These are phyloP conservation scores for Acidomyces sp. DNA, from an alignment of 495 filamentous ascomycete species.

Conservation along the genomic window DNA sequence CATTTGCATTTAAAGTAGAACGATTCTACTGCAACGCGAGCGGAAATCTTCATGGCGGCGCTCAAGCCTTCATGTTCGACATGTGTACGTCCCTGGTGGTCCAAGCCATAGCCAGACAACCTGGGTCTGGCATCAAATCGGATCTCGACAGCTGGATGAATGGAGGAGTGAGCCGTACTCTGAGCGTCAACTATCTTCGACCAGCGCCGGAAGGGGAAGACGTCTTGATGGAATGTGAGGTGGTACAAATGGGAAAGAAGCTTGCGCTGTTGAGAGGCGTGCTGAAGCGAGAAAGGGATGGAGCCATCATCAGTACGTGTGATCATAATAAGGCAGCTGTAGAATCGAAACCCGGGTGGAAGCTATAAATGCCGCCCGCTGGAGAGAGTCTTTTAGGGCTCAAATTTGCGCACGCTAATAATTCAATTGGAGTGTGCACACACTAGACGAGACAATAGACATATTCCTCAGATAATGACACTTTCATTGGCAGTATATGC, in stretches of 20 bases:
- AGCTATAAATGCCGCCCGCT: too few relatives aligned
- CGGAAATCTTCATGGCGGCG: slow-evolving; percentile 26
- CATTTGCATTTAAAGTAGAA: slow-evolving; percentile 23
- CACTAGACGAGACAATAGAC: too few relatives aligned
- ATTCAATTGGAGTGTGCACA: too few relatives aligned
- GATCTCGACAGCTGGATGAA: slow-evolving; percentile 25
- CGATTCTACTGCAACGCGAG: slow-evolving; percentile 23
- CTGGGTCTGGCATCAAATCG: too few relatives aligned
- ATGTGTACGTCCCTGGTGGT: slow-evolving; percentile 25
- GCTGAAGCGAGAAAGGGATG: slow-evolving; percentile 21
- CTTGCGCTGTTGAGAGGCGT: slow-evolving; percentile 21
- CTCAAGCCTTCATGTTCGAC: slow-evolving; percentile 27
- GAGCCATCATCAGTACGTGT: slow-evolving; percentile 26
- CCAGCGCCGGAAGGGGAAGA: slow-evolving; percentile 24
- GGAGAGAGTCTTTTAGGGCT: too few relatives aligned
- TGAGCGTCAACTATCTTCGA: slow-evolving; percentile 29
- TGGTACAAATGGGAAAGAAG: slow-evolving; percentile 25
- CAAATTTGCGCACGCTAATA: too few relatives aligned
- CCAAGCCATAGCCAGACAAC: slow-evolving; percentile 12
- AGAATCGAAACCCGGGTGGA: slow-evolving; percentile 11
- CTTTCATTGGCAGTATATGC: too few relatives aligned
- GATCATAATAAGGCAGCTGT: slow-evolving; percentile 30
- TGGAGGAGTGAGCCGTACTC: slow-evolving; percentile 25
- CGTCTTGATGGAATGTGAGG: slow-evolving; percentile 26
- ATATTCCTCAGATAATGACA: too few relatives aligned